Base-by-base conservation (phyloP, 1,139 yeast species). In the Debaryomyces nepalensis region DNA sequence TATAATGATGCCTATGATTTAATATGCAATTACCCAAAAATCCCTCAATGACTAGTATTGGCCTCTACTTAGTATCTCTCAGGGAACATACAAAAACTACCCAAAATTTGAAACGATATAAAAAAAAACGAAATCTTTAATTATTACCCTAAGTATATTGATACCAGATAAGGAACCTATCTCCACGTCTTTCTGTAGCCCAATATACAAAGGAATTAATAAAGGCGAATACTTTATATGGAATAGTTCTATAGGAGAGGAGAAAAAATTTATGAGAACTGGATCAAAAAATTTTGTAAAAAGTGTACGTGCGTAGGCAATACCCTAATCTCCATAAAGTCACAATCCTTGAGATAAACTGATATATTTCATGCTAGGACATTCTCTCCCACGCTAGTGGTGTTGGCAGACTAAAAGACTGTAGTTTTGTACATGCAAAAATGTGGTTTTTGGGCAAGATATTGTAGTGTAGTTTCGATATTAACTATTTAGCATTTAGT, bases 251-350 rank as follows among this genome's bases (percentile, higher is more conserved):
- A 29, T 29, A 16, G 21, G 24, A 18, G 36, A 24, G 30, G 30
- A 34, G 26, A 34, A 34, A 34, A 34, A 34, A 24, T 34, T 34
- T 34, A 23, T 34, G 37, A 34, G 29, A 27, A 16, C 32, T 29
- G 37, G 27, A 15, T 24, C 29, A 18, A 34, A 34, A 34, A 34
- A 34, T 12, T 34, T 24, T 34, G 37, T 34, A 30, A 34, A 30
- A 23, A 34, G 37, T 24, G 22, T 34, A 34, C 37, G 24, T 18
- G 37, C 37, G 26, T 11, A 20, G 22, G 20, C 37, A 34, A 30
- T 34, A 34, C 37, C 37, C 24, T 34, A 18, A 30, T 15, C 32
- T 16, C 21, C 19, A 7, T 10, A n/a, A n/a, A 29, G n/a, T n/a
- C n/a, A n/a, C n/a, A n/a, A n/a, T n/a, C n/a, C n/a, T n/a, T n/a